Base-by-base conservation (phyloP, 1,139 yeast genomes). In the Scheffersomyces cryptocercus region DNA sequence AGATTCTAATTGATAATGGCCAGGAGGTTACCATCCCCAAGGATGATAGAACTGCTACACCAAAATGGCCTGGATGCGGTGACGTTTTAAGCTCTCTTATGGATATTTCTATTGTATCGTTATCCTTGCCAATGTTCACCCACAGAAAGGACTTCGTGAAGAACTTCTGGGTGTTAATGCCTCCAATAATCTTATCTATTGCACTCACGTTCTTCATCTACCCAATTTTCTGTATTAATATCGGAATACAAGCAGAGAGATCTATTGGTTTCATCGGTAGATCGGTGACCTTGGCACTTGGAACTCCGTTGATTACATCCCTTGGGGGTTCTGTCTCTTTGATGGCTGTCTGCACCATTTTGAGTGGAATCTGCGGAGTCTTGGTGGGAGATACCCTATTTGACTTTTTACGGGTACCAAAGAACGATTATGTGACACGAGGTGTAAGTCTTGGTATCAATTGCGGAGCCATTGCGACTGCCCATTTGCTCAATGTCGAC, bases 391-490 rank as follows among this genome's bases (percentile, higher is more conserved):
- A 82, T 44, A 49, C 58, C 16, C 51, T 75, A 59, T 58, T 64
- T 74, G 56, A 66, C 58, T 40, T 78, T 39, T 49, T 86, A 35
- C 60, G 84, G 37, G 74, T 87, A 3, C 71, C 81, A 4, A 73
- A 76, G 29, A 78, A 79, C 54, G 95, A 87, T 59, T 87, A 79
- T 56, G 84, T 87, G 5, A 84, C 91, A 0, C 65, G 91, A 49
- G 95, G 95, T 1, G 81, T 86, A 12, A 81, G 88, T 0, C 65
- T 86, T 42, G 95, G 95, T 2, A 77, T 85, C 40, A 85, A 84
- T 56, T 84, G 91, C 55, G 88, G 91, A 5, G 95, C 95, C 1
- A 84, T 87, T 41, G 89, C 90, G 1, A 85, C 95, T 3, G 93
- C 93, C 0, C 86, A 85, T 60, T 65, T 87, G 40, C 64, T 87